Evolutionary conservation across 768 basidiomycete genomes (phyloP).

Genomic region (Termitomyces sp.): DNA sequence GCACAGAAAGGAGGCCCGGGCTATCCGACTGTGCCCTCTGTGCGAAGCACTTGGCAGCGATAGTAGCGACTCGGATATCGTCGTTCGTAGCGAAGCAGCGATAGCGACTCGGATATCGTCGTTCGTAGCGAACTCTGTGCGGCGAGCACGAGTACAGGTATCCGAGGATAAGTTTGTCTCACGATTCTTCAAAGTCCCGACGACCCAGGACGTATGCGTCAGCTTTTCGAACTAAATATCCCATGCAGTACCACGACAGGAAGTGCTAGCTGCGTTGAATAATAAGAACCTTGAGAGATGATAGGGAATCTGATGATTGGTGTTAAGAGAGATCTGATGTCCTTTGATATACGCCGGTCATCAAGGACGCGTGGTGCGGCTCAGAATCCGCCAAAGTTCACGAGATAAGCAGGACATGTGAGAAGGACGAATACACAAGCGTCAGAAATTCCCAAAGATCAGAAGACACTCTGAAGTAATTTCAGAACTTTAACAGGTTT

Average conservation of each 20-base stretch:
- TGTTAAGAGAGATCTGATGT: too few species aligned
- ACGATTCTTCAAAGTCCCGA: constrained; percentile 1
- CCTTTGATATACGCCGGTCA: not conserved
- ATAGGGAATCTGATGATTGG: too few species aligned
- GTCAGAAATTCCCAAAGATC: constrained; percentile 3
- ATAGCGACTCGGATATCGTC: not conserved
- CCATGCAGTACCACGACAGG: not conserved
- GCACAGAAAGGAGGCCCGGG: not conserved
- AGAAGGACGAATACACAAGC: not conserved
- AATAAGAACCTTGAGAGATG: not conserved
- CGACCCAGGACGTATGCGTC: constrained; percentile 2
- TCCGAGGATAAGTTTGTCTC: not conserved
- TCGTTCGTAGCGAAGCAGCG: not conserved
- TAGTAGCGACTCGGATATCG: not conserved
- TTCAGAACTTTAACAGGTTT: not conserved
- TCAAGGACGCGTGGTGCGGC: not conserved
- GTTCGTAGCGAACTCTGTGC: not conserved
- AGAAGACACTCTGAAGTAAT: not conserved
- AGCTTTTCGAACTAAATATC: not conserved
- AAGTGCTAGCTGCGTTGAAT: too few species aligned
- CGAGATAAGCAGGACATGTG: not conserved
- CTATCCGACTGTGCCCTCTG: not conserved
- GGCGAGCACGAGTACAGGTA: too few species aligned
- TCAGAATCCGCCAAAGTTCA: not conserved
- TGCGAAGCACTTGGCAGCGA: not conserved